Conservation (phyloP, 768 basidiomycete genomes). For the Pleurotus platypus region DNA sequence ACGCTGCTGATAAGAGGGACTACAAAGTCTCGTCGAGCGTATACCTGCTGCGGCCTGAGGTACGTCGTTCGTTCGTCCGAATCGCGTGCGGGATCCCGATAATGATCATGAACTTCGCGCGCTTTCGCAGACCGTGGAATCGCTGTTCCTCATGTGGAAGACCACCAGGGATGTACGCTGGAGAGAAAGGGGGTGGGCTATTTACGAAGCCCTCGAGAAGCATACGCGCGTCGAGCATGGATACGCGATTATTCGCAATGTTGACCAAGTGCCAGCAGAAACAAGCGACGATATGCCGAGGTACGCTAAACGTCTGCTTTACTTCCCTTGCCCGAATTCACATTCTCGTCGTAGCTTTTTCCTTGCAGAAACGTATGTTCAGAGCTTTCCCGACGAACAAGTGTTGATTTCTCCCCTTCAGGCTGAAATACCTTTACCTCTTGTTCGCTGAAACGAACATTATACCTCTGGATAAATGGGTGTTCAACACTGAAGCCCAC, state of each 20-base stretch:
- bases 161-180: slow-evolving; percentile 64
- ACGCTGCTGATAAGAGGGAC: slow-evolving; percentile 33
- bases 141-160: slow-evolving; percentile 68
- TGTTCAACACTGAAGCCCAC: slow-evolving; percentile 70
- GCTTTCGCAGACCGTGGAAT: slow-evolving; percentile 59
- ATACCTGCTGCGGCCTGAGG: slow-evolving; percentile 73
- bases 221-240: slow-evolving; percentile 55
- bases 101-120: neutral
- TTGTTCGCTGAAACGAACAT: slow-evolving; percentile 63
- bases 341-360: slow-evolving; percentile 34
- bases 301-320: slow-evolving; percentile 29
- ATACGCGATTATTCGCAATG: slow-evolving; percentile 56
- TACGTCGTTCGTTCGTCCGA: slow-evolving; percentile 24
- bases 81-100: neutral
- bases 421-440: slow-evolving; percentile 71
- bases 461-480: slow-evolving; percentile 53
- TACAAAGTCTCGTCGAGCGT: slow-evolving; percentile 41
- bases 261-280: slow-evolving; percentile 35
- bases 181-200: slow-evolving; percentile 68
- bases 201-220: slow-evolving; percentile 64
- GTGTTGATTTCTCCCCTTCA: slow-evolving; percentile 14
- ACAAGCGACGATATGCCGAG: slow-evolving; percentile 70
- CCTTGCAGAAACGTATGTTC: slow-evolving; percentile 42
- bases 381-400: neutral
- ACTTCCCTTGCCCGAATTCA: neutral